Evolutionary conservation across 495 filamentous ascomycete genomes (phyloP), one percentile per base, ranked within the genome.

Genomic region (Lophium mytilinum): DNA sequence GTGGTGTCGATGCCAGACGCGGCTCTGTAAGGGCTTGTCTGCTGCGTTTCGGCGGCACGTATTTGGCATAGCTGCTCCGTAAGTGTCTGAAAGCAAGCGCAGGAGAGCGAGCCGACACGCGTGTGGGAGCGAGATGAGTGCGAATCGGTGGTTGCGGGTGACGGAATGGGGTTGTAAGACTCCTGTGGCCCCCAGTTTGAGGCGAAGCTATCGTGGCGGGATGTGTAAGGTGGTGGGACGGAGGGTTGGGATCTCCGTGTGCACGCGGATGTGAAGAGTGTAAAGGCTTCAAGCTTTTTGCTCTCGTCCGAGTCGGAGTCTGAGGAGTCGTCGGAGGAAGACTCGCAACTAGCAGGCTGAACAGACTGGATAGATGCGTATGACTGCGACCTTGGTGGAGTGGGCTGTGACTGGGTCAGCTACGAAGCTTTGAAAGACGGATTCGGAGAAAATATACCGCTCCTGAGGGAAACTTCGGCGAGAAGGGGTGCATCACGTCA

Each of bases 41-140:
- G 45, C 8, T 24, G 8, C 21, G 21, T 7, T 48, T 30, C 45
- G 14, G 33, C 45, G 14, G 17, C 45, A 24, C 45, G 15, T 24
- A 48, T 18, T 24, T 48, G 45, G 45, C 45, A 48, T 18, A 48
- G 45, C 45, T 48, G 45, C 18, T 48, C 45, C 9, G 45, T 48
- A 7, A 48, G 21, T 6, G 45, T 48, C 45, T 48, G 45, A 14
- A 48, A 48, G 17, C 45, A 48, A 14, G 21, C 33, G 45, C 45
- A 30, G 17, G 45, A 48, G 3, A 48, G 33, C 12, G 45, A 48
- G 21, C 45, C 21, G 18, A 48, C 33, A 7, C 45, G 45, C 14
- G 17, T 24, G 8, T 24, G 45, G 21, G 17, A 9, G 9, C 33
- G 45, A 0, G 45, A 48, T 2, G 17, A 9, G 5, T 48, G 45